Evolutionary conservation across 2,329 filamentous ascomycete species (phyloP).

Genomic region (Xylariomycetidae sp.): DNA sequence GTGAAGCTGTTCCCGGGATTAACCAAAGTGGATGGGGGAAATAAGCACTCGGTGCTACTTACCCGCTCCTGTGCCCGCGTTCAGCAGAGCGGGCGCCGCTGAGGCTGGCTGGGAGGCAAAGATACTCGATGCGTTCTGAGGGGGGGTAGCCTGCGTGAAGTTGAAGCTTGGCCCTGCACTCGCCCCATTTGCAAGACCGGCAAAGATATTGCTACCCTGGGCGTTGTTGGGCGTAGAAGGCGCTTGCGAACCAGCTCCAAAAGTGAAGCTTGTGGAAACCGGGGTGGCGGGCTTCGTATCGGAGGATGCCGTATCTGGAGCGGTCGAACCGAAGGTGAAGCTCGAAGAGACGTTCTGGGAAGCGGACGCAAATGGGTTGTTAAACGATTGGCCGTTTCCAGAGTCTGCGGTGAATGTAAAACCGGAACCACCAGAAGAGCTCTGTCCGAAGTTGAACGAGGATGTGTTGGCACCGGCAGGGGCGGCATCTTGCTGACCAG

Average conservation of each 20-base stretch:
- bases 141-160: slow-evolving; percentile 30
- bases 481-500: too few relatives aligned
- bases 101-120: slow-evolving; percentile 22
- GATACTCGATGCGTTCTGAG: slow-evolving; percentile 20
- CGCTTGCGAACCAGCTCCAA: slow-evolving; percentile 19
- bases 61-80: too few relatives aligned
- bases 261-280: slow-evolving; percentile 6
- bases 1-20: slow-evolving; percentile 17
- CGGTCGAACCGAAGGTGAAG: slow-evolving; percentile 15
- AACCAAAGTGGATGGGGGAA: neutral
- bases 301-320: slow-evolving; percentile 17
- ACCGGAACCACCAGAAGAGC: slow-evolving; percentile 12
- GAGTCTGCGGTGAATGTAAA: slow-evolving; percentile 35
- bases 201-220: slow-evolving; percentile 18
- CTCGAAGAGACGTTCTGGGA: too few relatives aligned
- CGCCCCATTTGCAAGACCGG: slow-evolving; percentile 19
- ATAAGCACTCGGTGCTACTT: slow-evolving; percentile 18
- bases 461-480: too few relatives aligned
- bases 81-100: slow-evolving; percentile 31
- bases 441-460: slow-evolving; percentile 22
- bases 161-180: slow-evolving; percentile 28
- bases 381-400: slow-evolving; percentile 27
- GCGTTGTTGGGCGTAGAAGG: slow-evolving; percentile 18
- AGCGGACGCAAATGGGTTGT: slow-evolving; percentile 26
- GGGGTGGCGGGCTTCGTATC: too few relatives aligned